Evolutionary conservation across 2,329 filamentous ascomycete species (phyloP), one percentile per base, ranked within the genome.

Genomic region (Exophiala dermatitidis): DNA sequence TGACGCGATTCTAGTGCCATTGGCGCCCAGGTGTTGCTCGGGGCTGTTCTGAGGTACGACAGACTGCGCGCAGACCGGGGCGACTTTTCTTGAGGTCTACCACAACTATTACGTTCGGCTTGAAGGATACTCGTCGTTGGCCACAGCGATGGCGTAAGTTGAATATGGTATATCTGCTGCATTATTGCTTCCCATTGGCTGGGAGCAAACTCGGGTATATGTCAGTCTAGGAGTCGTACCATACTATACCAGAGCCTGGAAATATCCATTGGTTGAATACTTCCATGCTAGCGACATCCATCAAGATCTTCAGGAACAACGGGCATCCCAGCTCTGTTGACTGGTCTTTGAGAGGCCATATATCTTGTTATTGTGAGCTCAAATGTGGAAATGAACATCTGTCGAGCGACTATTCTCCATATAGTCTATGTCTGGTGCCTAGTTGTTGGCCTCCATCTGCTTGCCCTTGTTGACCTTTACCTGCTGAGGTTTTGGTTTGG

Each of bases 21-120:
- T 38, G 61, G 61, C 19, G 48, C 59, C 34, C 60, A 62, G 47
- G 60, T 62, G 4, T 48, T 63, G 51, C 56, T 63, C 5, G 60
- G 59, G 7, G 61, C 61, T 5, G 60, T 63, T 34, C 32, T 78
- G 49, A 66, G 73, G 48, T 79, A 73, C 64, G 76, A 79, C 66
- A 54, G 53, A 42, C 54, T 51, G 34, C 52, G 59, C 32, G 53
- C 55, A 5, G 54, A 60, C 8, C 37, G 54, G 48, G 58, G 58
- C 8, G 58, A 60, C 29, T 56, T 60, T 34, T 46, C 44, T 8
- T 58, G 50, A 60, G 3, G 19, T 3, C n/a, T 45, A 26, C 6
- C 42, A 32, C 8, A 43, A 4, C 29, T 8, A 12, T 6, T 5
- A 5, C 41, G 34, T 37, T 37, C 34, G 7, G 7, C 7, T 8